Base-by-base conservation (phyloP, 2,329 filamentous ascomycete species). In the Biscogniauxia marginata region DNA sequence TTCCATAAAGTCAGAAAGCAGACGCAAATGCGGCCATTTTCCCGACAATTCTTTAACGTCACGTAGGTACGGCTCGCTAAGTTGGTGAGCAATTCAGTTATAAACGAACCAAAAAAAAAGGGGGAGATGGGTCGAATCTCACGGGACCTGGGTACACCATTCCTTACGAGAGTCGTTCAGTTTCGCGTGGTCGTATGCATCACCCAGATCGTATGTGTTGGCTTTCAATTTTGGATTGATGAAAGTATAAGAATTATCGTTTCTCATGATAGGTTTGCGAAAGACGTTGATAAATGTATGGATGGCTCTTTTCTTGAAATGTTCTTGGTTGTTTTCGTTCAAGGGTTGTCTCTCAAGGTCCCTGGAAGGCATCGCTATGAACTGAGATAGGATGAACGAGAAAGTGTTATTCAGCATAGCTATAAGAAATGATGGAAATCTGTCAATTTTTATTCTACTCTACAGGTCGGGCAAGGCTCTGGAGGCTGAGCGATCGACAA, bases 1-100 rank as follows among this genome's bases (percentile, higher is more conserved):
- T 34, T 55, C 55, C 62, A 64, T 64, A 24, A 64, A 64, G n/a
- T 64, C 62, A 3, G 50, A 23, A 16, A 64, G 55, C 16, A 59
- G 53, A 34, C 57, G 49, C 1, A 64, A 34, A 25, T 63, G 57
- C 3, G 48, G 47, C 62, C 62, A 60, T 50, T 56, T n/a, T 39
- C 2, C 30, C 30, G 30, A 39, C 9, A 39, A 6, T n/a, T n/a
- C 3, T n/a, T 39, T 16, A n/a, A 39, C 30, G n/a, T 39, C 5
- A 3, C 13, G 3, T 39, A 16, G 30, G 30, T 39, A 39, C 5
- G 30, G 30, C 6, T 39, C 6, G 2, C 30, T 39, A 39, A 39
- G n/a, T 5, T n/a, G n/a, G 5, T 39, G 3, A 39, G 30, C 30
- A 39, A n/a, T n/a, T 39, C 13, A 39, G 9, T 16, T n/a, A 39